Percentiles rank a stretch among this genome's conserved stretches.
Conservation (phyloP, 2,329 filamentous ascomycete species). For the Aspergillus luchuensis region DNA sequence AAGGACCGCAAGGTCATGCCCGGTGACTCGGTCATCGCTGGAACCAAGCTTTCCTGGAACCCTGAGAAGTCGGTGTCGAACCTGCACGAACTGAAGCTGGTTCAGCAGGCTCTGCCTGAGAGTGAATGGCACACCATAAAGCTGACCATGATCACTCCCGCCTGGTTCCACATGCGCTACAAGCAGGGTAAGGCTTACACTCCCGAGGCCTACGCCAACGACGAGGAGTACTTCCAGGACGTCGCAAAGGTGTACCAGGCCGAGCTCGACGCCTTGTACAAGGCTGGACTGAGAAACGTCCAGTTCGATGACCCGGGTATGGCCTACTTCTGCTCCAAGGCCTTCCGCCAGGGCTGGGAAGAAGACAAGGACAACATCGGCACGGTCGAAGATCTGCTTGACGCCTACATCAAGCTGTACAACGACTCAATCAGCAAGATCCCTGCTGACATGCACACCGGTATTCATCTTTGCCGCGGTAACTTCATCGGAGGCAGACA, state of each 20-base stretch:
- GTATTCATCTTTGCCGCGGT: conserved; percentile 3
- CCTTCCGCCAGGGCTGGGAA: conserved; percentile 2
- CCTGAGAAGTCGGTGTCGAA: conserved; percentile 21
- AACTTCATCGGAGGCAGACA: conserved; percentile 5
- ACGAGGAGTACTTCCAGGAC: conserved; percentile 2
- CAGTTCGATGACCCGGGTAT: conserved; percentile 6
- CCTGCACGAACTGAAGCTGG: conserved; percentile 3
- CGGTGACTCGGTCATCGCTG: conserved; percentile 30
- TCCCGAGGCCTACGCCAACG: conserved; percentile 1
- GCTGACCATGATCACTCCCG: conserved; percentile 7
- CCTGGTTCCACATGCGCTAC: conserved; percentile 8
- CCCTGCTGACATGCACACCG: conserved; percentile 4
- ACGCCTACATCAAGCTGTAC: conserved; percentile 8
- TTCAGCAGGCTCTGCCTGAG: conserved; percentile 2
- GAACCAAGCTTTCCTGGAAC: conserved; percentile 26
- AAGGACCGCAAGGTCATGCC: conserved; percentile 32
- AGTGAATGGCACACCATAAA: conserved; percentile 4
- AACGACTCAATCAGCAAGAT: neutral
- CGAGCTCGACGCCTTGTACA: neutral
- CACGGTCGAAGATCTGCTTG: neutral
- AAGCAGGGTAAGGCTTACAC: conserved; percentile 6
- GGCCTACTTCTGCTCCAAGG: conserved; percentile 6
- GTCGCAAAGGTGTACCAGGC: conserved; percentile 4
- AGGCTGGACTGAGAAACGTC: conserved; percentile 2
- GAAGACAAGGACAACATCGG: neutral